phyloP scores from a whole-genome alignment of 106 monocot genomes.

The Dioscorea zingiberensis region DNA sequence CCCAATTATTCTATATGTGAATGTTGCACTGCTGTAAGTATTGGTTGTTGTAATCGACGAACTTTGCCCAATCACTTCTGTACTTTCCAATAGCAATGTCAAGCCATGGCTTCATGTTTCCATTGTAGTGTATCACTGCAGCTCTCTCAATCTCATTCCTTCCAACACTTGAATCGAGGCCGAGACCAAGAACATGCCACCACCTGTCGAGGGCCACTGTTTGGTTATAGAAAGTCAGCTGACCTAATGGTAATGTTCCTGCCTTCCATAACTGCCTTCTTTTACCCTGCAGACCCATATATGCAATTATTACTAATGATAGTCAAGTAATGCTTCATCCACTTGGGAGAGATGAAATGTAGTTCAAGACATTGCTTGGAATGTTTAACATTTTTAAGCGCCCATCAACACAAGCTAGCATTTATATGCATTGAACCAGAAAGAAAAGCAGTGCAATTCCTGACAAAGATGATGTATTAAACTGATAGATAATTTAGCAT shows the following conservation, averaged over 20 bases:
- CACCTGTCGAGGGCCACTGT: conserved; percentile 40
- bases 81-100: conserved; percentile 65
- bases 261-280: conserved; percentile 41
- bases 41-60: conserved; percentile 47
- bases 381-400: neutral
- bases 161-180: conserved; percentile 20
- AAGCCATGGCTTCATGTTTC: conserved; percentile 86
- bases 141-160: conserved; percentile 46
- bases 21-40: conserved; percentile 83
- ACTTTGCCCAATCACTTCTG: conserved; percentile 65
- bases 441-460: no score
- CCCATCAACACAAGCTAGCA: neutral
- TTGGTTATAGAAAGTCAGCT: conserved; percentile 73
- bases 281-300: conserved; percentile 33
- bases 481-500: no score
- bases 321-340: neutral
- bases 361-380: neutral
- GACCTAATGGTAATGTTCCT: conserved; percentile 69
- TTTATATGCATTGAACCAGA: neutral
- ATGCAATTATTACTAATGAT: neutral
- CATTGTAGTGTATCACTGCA: conserved; percentile 74
- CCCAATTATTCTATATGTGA: conserved; percentile 23
- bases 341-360: neutral
- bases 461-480: no score
- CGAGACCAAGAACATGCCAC: conserved; percentile 81